Base-by-base conservation (phyloP, 2,329 filamentous ascomycete species). In the Grosmannia serpens region DNA sequence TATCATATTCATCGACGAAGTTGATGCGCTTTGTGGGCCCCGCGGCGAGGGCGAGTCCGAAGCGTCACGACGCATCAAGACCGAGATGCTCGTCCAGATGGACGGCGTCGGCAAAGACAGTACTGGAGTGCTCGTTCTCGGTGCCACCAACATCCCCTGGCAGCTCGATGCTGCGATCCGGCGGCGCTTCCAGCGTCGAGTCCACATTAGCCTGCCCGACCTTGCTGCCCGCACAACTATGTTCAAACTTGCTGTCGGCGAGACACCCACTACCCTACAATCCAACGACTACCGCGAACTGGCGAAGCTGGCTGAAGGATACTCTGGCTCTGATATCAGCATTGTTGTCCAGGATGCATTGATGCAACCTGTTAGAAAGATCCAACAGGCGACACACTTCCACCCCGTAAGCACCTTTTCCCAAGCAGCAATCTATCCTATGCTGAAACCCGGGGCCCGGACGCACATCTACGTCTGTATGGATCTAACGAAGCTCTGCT, bases 121-220 rank as follows among this genome's bases (percentile, higher is more conserved):
- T 62, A 91, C 88, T 67, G 94, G 92, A 24, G 92, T 99, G 10
- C 78, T 99, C 27, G 95, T 99, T 47, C 82, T 99, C 4, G 94
- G 94, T 61, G 94, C 94, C 57, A 99, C 94, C 59, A 99, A 99
- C 70, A 97, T 99, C 62, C 94, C 94, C 22, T 99, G 94, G 94
- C 92, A 99, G 77, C 81, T 99, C 54, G 94, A 99, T 71, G 88
- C 90, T 13, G 94, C 94, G 65, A 99, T 99, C 67, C 86, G 94
- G 65, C 84, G 94, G 72, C 89, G 94, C 68, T 99, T 99, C 77
- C 95, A 99, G 73, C 82, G 94, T 66, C 82, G 94, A 74, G 91
- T 99, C 31, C 94, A 99, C 73, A 99, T 99, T 71, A 90, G 88
- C 64, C 76, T 99, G 51, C 94, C 94, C 8, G 94, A 99, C 70